A percentile compares a stretch with the other conserved stretches of the same genome.
phyloP scores from a whole-genome alignment of 495 filamentous ascomycete species.

The Penicillium diatomitis region DNA sequence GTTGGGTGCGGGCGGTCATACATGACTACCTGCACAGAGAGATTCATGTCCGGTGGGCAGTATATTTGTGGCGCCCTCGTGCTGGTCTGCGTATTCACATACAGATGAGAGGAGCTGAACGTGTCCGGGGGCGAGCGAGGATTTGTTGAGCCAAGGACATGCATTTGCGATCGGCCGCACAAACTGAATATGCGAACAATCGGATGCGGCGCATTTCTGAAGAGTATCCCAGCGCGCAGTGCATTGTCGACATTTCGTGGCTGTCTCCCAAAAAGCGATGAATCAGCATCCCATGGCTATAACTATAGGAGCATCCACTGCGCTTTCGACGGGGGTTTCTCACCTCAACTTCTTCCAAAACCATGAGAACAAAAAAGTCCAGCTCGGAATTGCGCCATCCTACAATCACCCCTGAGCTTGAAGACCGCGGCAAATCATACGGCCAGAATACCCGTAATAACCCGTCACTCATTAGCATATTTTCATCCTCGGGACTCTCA shows the following conservation, averaged over 20 bases:
- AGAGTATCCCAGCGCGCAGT: constrained; percentile 71
- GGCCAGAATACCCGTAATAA: constrained; percentile 98
- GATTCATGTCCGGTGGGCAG: constrained; percentile 48
- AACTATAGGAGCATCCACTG: background rate
- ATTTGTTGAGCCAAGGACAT: constrained; percentile 79
- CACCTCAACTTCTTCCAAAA: constrained; percentile 89
- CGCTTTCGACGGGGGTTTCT: background rate
- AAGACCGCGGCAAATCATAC: constrained; percentile 66
- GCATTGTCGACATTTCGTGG: constrained; percentile 76
- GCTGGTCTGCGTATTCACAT: constrained; percentile 49
- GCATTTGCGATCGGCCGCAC: constrained; percentile 73
- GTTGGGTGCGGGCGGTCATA: constrained; percentile 79
- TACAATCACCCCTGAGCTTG: constrained; percentile 72
- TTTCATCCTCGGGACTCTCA: constrained; percentile 64
- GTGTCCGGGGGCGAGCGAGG: constrained; percentile 33
- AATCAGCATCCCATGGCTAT: constrained; percentile 3
- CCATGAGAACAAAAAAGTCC: constrained; percentile 81
- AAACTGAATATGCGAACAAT: constrained; percentile 72
- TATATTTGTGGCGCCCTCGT: constrained; percentile 59
- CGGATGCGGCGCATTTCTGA: constrained; percentile 74
- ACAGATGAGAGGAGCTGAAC: constrained; percentile 63
- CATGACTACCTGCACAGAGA: constrained; percentile 77
- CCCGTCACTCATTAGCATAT: constrained; percentile 71
- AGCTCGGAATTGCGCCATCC: constrained; percentile 91
- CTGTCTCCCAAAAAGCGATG: constrained; percentile 22